Conservation (phyloP, 2,329 filamentous ascomycete genomes). For the Colletotrichum shisoi region DNA sequence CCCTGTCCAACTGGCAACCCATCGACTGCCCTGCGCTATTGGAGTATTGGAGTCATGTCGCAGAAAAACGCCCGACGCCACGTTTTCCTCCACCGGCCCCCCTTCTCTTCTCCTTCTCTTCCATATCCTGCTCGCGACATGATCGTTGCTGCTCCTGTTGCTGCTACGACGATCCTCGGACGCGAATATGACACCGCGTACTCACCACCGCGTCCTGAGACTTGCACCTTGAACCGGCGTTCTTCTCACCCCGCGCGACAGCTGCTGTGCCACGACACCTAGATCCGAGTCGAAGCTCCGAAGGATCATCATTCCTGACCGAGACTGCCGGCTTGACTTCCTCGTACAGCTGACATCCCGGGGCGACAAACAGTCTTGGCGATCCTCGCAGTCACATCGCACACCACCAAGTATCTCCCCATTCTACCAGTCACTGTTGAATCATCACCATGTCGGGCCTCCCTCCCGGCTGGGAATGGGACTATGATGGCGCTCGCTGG, state of each 20-base stretch:
- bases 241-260: background rate
- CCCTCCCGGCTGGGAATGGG: slow-evolving; percentile 64
- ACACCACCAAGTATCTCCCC: background rate
- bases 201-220: background rate
- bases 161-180: background rate
- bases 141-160: background rate
- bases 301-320: background rate
- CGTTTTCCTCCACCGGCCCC: slow-evolving; percentile 26
- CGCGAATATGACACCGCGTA: slow-evolving; percentile 12
- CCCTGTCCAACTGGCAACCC: background rate
- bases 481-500: slow-evolving; percentile 66
- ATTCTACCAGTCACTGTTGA: background rate
- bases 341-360: background rate
- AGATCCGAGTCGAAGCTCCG: background rate
- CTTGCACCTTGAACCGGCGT: slow-evolving; percentile 1
- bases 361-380: background rate
- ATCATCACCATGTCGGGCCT: slow-evolving; percentile 52
- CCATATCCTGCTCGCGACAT: slow-evolving; percentile 10
- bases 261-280: background rate
- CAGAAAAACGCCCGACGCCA: slow-evolving; percentile 34
- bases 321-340: background rate
- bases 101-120: slow-evolving; percentile 11
- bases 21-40: slow-evolving; percentile 11
- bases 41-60: slow-evolving; percentile 28
- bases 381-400: background rate